Percentiles rank a stretch among this genome's conserved stretches.
Evolutionary conservation across 805 yeast genomes (phyloP).

Genomic region (Osmozyma mogii): DNA sequence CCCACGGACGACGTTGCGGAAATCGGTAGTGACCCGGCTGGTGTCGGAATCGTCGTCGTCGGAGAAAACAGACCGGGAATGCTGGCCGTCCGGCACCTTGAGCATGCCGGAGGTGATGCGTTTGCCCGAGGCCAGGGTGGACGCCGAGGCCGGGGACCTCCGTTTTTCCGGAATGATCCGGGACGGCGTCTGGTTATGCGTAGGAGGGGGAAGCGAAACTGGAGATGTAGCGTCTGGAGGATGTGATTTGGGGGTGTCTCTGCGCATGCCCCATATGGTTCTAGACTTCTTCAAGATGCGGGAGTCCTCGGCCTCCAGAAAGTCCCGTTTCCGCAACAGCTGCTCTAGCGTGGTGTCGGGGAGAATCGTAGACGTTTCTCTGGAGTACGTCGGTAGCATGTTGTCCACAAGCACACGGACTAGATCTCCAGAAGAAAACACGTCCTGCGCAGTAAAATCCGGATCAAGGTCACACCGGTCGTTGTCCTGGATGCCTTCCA

Average conservation of each 20-base stretch:
- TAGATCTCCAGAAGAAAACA: constrained; percentile 39
- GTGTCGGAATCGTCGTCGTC: constrained; percentile 7
- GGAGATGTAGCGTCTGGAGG: constrained; percentile 6
- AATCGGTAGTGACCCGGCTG: constrained; percentile 3
- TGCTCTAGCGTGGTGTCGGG: neutral
- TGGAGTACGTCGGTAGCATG: constrained; percentile 8
- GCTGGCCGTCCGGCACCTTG: constrained; percentile 17
- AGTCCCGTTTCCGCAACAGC: too few species aligned
- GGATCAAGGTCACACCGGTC: constrained; percentile 74
- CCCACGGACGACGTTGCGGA: constrained; percentile 2
- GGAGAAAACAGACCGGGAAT: constrained; percentile 3
- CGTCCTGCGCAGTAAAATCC: constrained; percentile 58
- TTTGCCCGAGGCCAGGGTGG: constrained; percentile 9
- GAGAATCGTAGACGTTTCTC: constrained; percentile 4
- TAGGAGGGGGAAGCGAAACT: constrained; percentile 33
- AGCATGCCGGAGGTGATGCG: constrained; percentile 39
- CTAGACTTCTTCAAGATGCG: too few species aligned
- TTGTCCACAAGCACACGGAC: constrained; percentile 29
- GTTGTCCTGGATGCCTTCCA: constrained; percentile 58
- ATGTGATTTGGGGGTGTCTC: neutral
- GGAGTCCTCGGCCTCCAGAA: too few species aligned
- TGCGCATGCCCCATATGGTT: too few species aligned
- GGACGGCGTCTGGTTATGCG: constrained; percentile 5
- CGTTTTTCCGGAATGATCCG: constrained; percentile 25
- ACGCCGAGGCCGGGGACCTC: constrained; percentile 6